Conservation (phyloP, 192 early-diverging fungal species). For the Glomus cerebriforme region DNA sequence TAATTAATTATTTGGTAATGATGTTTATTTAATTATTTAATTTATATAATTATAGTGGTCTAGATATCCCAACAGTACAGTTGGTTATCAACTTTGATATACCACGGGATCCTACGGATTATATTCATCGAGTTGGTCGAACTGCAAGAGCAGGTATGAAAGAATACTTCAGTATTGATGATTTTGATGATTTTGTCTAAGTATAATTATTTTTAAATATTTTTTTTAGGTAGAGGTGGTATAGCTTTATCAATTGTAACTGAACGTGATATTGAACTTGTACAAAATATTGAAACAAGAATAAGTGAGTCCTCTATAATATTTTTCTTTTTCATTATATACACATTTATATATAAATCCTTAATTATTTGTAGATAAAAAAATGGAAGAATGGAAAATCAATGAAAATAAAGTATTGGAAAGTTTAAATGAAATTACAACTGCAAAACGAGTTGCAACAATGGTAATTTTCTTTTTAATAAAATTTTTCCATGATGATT, state of each 20-base stretch:
- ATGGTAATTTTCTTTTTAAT: constrained; percentile 62
- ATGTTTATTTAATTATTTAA: background rate
- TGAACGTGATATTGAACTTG: constrained; percentile 81
- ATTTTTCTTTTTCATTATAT: background rate
- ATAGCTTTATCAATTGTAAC: constrained; percentile 84
- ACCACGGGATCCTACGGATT: constrained; percentile 93
- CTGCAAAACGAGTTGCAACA: constrained; percentile 86
- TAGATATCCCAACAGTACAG: constrained; percentile 95
- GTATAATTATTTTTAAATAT: background rate
- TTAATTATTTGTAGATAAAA: constrained; percentile 56
- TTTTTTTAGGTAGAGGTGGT: constrained; percentile 65
- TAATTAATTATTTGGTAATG: background rate
- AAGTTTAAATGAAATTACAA: constrained; percentile 77
- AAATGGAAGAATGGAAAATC: constrained; percentile 76
- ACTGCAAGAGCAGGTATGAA: constrained; percentile 88
- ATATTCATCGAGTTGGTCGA: constrained; percentile 97
- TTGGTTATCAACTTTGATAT: constrained; percentile 96
- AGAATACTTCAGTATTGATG: background rate
- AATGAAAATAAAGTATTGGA: constrained; percentile 85
- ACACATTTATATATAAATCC: background rate
- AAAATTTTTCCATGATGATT: background rate
- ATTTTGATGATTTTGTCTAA: background rate
- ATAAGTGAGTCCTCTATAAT: constrained; percentile 50
- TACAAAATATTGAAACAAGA: constrained; percentile 89
- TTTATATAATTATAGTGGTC: constrained; percentile 62